Evolutionary conservation across 2,329 filamentous ascomycete genomes (phyloP), one percentile per base, ranked within the genome.

Genomic region (Myriangium duriaei): DNA sequence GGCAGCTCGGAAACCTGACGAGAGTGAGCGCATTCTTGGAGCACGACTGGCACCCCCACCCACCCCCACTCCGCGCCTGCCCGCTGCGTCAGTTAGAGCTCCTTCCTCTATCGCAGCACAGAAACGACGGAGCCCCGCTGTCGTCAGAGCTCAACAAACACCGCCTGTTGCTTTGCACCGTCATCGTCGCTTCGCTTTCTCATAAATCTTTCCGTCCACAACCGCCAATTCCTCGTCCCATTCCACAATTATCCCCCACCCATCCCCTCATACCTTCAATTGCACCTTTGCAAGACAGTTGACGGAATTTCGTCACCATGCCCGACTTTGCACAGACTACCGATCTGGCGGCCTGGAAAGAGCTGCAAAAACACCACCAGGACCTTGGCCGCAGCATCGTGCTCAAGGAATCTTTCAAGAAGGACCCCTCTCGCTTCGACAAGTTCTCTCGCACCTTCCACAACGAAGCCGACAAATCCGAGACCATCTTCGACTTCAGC

Each of bases 401-500:
- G 47, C 73, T 95, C 48, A 93, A 91, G 67, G 81, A 93, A 47
- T 81, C 81, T 57, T 95, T 95, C 63, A 71, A 81, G 54, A 75
- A 82, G 51, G 87, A 98, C 60, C 77, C 86, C 34, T 60, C 81
- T 57, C 85, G 91, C 46, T 96, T 95, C 69, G 65, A 79, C 55
- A 93, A 91, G 65, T 87, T 94, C 69, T 82, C 78, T 58, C 82
- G 79, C 60, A 84, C 74, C 55, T 94, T 96, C 64, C 68, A 73
- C 52, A 87, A 84, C 63, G 61, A 73, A 37, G 79, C 81, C 49
- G 83, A 92, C 55, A 72, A 72, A 54, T 79, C 76, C 50, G 85
- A 95, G 48, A 91, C 92, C 54, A 75, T 98, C 47, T 98, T 96
- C 64, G 91, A 98, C 65, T 98, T 94, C 68, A 91, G 81, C 69